Percentiles rank a stretch among this genome's conserved stretches.
These are phyloP conservation scores for Didymosphaeria variabile DNA, from an alignment of 2,329 filamentous ascomycete species.

Conservation along the genomic window DNA sequence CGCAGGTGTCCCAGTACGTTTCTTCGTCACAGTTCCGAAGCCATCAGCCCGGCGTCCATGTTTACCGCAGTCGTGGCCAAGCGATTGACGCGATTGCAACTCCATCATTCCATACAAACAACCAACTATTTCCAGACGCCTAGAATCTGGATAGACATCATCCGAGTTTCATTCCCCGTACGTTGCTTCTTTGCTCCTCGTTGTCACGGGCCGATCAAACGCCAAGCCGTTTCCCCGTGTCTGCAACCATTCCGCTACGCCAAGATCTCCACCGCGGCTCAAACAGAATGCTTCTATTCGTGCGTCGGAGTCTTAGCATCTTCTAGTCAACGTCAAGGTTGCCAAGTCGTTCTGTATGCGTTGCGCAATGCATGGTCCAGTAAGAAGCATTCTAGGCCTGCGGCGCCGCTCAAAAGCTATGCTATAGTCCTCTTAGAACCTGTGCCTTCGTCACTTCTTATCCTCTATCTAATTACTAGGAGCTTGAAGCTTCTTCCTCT, in stretches of 20 bases:
- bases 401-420: slow-evolving; percentile 8
- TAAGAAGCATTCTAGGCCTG: not conserved
- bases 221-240: slow-evolving; percentile 23
- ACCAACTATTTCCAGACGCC: not conserved
- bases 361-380: slow-evolving; percentile 16
- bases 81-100: not conserved
- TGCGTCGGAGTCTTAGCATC: slow-evolving; percentile 19
- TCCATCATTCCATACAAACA: not conserved
- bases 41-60: not conserved
- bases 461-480: not conserved
- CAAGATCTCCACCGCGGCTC: slow-evolving; percentile 20
- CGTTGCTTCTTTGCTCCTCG: slow-evolving; percentile 2
- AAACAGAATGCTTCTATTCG: slow-evolving; percentile 20
- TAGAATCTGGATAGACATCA: not conserved
- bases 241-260: slow-evolving; percentile 29
- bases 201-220: slow-evolving; percentile 22
- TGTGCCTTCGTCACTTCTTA: not conserved
- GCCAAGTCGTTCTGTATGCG: slow-evolving; percentile 26
- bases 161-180: slow-evolving; percentile 15
- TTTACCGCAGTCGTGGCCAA: not conserved
- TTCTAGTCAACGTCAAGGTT: slow-evolving; percentile 13
- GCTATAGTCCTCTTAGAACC: not conserved
- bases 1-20: too few relatives aligned
- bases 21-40: not conserved
- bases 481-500: slow-evolving; percentile 16